Base-by-base conservation (phyloP, 306 rosid genomes). In the Quercus alba region DNA sequence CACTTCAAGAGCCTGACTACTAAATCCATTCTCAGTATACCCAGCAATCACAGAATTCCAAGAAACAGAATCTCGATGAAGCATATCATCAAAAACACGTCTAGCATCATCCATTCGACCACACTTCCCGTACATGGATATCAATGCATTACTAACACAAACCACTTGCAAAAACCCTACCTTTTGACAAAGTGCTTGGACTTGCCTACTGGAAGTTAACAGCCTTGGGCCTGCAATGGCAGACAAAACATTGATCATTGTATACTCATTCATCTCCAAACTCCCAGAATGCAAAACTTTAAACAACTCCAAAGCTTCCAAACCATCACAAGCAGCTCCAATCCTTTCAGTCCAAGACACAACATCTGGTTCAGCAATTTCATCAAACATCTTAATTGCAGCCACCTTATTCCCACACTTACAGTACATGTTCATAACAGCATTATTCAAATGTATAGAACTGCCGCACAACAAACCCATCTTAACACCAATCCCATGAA, bases 291-390 rank as follows among this genome's bases (percentile, higher is more conserved):
- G 73, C n/a, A 76, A 64, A 49, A 26, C 15, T 64, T 52, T 64
- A 6, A 63, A 63, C 33, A 76, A 28, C 17, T 70, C 44, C 21
- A 70, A 56, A 41, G 76, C 76, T 44, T 70, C 78, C 63, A 51
- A 23, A 23, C 56, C 77, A 73, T 79, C 78, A 49, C 25, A 23
- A 51, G 72, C 77, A 35, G 76, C 76, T 56, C 76, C 74, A 13
- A 55, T 69, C 70, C 81, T 70, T 30, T 78, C 78, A 72, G 70
- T 73, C 78, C 83, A 73, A 54, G 83, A 80, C 15, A 55, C 75
- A 66, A 38, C 41, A 19, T 56, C 41, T 38, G 46, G 78, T 13
- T 72, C 78, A 72, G 56, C 31, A 72, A 73, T 77, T 77, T 82
- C 82, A 72, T 72, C 78, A 25, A 82, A 82, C 75, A 82, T 30